Base-by-base conservation (phyloP, 306 rosid genomes). In the Sindora glabra region DNA sequence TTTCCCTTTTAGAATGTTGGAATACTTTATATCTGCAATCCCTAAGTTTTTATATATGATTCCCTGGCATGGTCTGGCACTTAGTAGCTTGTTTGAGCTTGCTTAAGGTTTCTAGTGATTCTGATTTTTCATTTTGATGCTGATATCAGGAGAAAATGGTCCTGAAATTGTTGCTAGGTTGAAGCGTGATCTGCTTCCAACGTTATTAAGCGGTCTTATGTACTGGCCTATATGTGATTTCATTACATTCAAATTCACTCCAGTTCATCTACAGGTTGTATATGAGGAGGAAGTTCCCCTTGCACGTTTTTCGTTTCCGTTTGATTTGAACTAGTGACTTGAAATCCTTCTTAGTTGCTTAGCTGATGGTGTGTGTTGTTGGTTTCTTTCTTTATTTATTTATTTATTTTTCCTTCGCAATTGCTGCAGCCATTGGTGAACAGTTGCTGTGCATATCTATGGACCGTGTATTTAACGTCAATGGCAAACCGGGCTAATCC, bases 221-320 rank as follows among this genome's bases (percentile, higher is more conserved):
- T 88, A 23, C 62, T 88, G 94, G 96, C 96, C 96, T 10, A 6
- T 60, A 16, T 88, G 90, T 5, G 96, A 88, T 76, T 88, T 82
- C 56, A 41, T 88, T 11, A 85, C 89, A 6, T 85, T 73, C 79
- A 88, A 62, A 69, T 85, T 71, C 58, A 21, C 80, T 29, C 81
- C 89, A 44, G 87, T 85, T 41, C 82, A 78, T 70, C 68, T 88
- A 51, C 96, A 88, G 90, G 96, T 85, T 53, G 76, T 64, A 24
- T 14, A 37, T 30, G 15, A 34, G 29, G 23, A 48, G 13, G 16
- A 26, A n/a, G 30, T 23, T 18, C 49, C 16, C 41, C 26, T 21
- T 10, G 45, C 22, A 46, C 63, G 34, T 70, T 23, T 59, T 54
- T 30, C 30, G 32, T 14, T 41, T 42, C 38, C 18, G 11, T 44